Base-by-base conservation (phyloP, 306 rosid species). In the Medicago lupulina region DNA sequence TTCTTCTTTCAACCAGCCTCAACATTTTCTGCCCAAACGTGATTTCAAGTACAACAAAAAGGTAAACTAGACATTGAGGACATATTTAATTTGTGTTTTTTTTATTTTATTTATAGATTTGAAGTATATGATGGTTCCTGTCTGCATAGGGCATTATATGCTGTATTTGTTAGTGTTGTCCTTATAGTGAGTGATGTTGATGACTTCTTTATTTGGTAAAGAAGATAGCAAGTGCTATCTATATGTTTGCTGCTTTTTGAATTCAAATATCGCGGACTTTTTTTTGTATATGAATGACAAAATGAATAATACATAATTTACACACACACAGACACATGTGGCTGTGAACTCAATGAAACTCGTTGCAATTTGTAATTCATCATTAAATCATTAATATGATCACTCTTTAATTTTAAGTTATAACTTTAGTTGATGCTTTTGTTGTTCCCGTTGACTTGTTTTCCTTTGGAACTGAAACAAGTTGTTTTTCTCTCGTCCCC, bases 21-120 rank as follows among this genome's bases (percentile, higher is more conserved):
- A 72, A 73, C 97, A 95, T 87, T 95, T 92, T 87, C 93, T 95
- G 53, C 97, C 98, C 51, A 95, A 92, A 67, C 93, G 98, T 43
- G 97, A 92, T 61, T 92, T 92, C 71, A 86, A 83, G 83, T 82
- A 81, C 77, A 87, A 80, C 83, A 86, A 79, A 83, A 92, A 95
- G 97, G 96, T 95, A 73, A 83, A 8, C 46, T 62, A 64, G 67
- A 34, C 62, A 28, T 17, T 13, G 10, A 67, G 12, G 67, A 57
- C 62, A 49, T 57, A 16, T 9, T 68, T 14, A 41, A 47, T 39
- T 53, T 61, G 7, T 44, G 12, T 10, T 9, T 55, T 23, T 18
- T 73, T 21, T n/a, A n/a, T n/a, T n/a, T n/a, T 39, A 63, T 75
- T 61, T 51, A 3, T 31, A 60, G 14, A 39, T 67, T 75, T 12